These are phyloP conservation scores for Aspergillus novofumigatus DNA, from an alignment of 2,329 filamentous ascomycete species.

Conservation along the genomic window DNA sequence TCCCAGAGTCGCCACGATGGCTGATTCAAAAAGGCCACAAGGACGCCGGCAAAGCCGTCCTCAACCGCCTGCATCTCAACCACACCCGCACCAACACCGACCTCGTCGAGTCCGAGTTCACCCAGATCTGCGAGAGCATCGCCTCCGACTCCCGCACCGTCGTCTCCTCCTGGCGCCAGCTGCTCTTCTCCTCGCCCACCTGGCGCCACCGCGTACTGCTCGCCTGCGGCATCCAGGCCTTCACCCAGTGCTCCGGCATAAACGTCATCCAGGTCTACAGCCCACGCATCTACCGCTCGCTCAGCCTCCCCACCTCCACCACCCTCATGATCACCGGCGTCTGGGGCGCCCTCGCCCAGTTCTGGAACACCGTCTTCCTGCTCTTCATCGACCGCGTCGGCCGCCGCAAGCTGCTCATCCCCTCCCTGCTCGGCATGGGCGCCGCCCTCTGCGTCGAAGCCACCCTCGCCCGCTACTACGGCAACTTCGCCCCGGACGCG, in stretches of 20 bases:
- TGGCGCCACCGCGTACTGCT: constrained; percentile 47
- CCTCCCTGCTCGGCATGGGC: constrained; percentile 42
- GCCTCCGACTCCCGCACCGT: constrained; percentile 23
- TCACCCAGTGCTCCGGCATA: constrained; percentile 47
- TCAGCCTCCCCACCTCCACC: constrained; percentile 43
- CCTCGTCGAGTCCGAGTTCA: constrained; percentile 39
- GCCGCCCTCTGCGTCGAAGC: constrained; percentile 39
- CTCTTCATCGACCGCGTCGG: constrained; percentile 45
- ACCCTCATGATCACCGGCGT: constrained; percentile 51
- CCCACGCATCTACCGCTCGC: constrained; percentile 41
- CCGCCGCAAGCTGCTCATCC: constrained; percentile 47
- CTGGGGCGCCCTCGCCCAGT: constrained; percentile 46
- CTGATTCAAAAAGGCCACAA: constrained; percentile 35
- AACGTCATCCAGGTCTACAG: constrained; percentile 46
- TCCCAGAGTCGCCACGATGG: constrained; percentile 35
- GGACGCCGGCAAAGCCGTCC: constrained; percentile 28
- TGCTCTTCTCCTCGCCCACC: constrained; percentile 40
- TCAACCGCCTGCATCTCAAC: constrained; percentile 31
- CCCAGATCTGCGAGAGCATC: constrained; percentile 39
- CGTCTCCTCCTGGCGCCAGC: constrained; percentile 36
- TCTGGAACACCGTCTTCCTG: constrained; percentile 48
- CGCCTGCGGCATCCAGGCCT: constrained; percentile 47
- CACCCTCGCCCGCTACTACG: constrained; percentile 34
- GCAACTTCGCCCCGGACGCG: constrained; percentile 23
- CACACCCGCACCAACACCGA: constrained; percentile 24